These are phyloP conservation scores for Paramecium octaurelia DNA, from an alignment of 73 alveolate species.

Conservation along the genomic window DNA sequence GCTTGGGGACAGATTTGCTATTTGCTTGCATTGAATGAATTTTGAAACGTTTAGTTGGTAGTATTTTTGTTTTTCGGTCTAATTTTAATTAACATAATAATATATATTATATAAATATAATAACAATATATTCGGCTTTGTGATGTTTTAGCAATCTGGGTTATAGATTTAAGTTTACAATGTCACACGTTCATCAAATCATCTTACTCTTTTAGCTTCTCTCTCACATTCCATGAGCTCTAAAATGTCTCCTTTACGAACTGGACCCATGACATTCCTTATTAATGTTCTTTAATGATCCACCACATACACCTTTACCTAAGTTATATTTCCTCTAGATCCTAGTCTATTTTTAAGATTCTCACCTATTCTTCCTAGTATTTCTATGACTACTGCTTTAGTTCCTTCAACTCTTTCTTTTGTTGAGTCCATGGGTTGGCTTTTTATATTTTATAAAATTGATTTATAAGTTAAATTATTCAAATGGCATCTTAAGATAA, in stretches of 20 bases:
- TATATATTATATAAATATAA: background rate
- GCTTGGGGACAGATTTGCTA: background rate
- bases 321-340: constrained; percentile 99
- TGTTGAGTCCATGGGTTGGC: background rate
- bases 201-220: constrained; percentile 98
- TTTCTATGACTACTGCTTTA: constrained; percentile 54
- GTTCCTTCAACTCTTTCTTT: constrained; percentile 19
- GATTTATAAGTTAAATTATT: background rate
- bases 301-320: constrained; percentile 88
- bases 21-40: background rate
- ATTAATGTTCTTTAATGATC: constrained; percentile 87
- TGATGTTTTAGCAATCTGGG: background rate
- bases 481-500: background rate
- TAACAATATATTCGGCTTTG: background rate
- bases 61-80: background rate
- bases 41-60: background rate
- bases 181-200: constrained; percentile 1
- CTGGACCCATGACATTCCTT: constrained; percentile 99
- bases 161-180: background rate
- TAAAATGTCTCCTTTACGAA: constrained; percentile 95
- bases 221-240: constrained; percentile 98
- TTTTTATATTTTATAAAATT: background rate
- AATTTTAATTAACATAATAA: background rate
- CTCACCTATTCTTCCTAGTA: constrained; percentile 56
- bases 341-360: constrained; percentile 61